These are phyloP conservation scores for Lodderomyces pseudojiufengensis DNA, from an alignment of 1,139 yeast genomes.

Conservation along the genomic window DNA sequence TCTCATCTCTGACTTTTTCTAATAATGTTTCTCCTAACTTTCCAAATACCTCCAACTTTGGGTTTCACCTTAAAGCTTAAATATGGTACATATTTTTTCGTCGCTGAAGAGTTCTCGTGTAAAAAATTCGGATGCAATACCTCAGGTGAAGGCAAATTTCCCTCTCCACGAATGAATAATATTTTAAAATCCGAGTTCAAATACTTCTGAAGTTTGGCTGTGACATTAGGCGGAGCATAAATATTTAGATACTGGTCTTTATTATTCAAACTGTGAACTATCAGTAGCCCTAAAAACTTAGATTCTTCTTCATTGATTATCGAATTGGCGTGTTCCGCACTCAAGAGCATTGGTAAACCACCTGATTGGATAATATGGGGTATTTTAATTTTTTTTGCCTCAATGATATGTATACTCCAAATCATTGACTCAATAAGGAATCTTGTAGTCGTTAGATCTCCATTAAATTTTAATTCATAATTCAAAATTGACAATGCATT, in stretches of 20 bases:
- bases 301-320: neutral
- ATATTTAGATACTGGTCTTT: slow-evolving; percentile 43
- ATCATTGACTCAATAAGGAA: slow-evolving; percentile 52
- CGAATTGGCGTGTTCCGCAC: neutral
- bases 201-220: slow-evolving; percentile 13
- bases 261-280: slow-evolving; percentile 62
- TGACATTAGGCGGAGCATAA: slow-evolving; percentile 46
- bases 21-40: no score
- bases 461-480: slow-evolving; percentile 20
- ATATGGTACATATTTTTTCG: slow-evolving; percentile 47
- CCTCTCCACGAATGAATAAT: slow-evolving; percentile 60
- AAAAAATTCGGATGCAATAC: slow-evolving; percentile 24
- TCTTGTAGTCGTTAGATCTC: slow-evolving; percentile 36
- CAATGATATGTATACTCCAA: slow-evolving; percentile 41
- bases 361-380: neutral
- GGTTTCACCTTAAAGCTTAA: slow-evolving; percentile 46
- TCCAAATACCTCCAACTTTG: no score
- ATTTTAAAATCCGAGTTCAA: slow-evolving; percentile 31
- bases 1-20: no score
- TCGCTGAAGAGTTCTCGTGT: neutral
- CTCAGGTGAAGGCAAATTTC: slow-evolving; percentile 46
- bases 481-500: slow-evolving; percentile 36
- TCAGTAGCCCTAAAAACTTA: slow-evolving; percentile 39
- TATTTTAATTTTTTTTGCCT: neutral
- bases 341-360: slow-evolving; percentile 1